Evolutionary conservation across 2,329 filamentous ascomycete genomes (phyloP).

Genomic region (Hansfordia pulvinata): DNA sequence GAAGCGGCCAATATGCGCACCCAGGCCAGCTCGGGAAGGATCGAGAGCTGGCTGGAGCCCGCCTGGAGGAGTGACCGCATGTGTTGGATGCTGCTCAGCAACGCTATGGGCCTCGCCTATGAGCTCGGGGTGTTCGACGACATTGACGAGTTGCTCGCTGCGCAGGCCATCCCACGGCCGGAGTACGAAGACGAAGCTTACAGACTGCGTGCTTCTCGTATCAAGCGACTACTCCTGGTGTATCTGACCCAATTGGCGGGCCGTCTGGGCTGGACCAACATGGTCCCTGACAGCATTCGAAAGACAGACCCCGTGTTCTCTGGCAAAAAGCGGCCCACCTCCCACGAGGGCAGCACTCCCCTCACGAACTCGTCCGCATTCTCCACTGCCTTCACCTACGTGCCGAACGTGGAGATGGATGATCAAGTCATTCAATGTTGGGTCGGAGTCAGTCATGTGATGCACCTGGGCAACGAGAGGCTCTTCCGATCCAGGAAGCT

Average conservation of each 20-base stretch:
- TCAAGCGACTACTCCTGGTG: slow-evolving; percentile 76
- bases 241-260: slow-evolving; percentile 93
- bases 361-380: slow-evolving; percentile 42
- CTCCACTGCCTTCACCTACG: slow-evolving; percentile 49
- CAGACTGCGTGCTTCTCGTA: slow-evolving; percentile 63
- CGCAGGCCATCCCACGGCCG: slow-evolving; percentile 43
- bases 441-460: slow-evolving; percentile 84
- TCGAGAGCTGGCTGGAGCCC: slow-evolving; percentile 93
- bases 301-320: slow-evolving; percentile 43
- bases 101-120: slow-evolving; percentile 77
- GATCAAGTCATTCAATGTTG: slow-evolving; percentile 74
- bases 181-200: slow-evolving; percentile 66
- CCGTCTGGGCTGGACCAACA: slow-evolving; percentile 81
- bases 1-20: slow-evolving; percentile 48
- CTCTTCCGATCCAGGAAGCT: slow-evolving; percentile 79
- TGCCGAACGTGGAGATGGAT: slow-evolving; percentile 52
- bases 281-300: slow-evolving; percentile 62
- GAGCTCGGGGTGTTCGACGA: slow-evolving; percentile 94
- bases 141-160: slow-evolving; percentile 56
- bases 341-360: slow-evolving; percentile 44
- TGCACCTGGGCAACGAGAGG: slow-evolving; percentile 80
- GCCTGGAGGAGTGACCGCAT: slow-evolving; percentile 90
- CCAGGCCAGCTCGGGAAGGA: no score
- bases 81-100: slow-evolving; percentile 96
- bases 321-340: slow-evolving; percentile 29